Evolutionary conservation across 768 basidiomycete species (phyloP).

Genomic region (Auriscalpium orientale): DNA sequence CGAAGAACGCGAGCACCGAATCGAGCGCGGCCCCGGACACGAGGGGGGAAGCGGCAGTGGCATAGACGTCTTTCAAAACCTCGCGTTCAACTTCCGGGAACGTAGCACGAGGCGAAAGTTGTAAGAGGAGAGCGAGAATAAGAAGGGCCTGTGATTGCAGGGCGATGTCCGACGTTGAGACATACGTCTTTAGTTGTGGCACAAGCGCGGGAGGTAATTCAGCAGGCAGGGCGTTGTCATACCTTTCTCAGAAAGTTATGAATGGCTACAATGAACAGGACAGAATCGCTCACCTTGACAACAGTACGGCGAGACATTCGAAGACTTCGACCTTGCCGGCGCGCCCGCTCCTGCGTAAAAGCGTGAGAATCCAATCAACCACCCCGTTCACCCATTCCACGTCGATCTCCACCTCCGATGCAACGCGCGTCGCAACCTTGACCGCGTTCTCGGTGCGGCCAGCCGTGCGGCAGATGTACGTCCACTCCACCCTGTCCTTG

Average conservation of each 20-base stretch:
- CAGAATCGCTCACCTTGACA: constrained; percentile 45
- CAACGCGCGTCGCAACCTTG: constrained; percentile 78
- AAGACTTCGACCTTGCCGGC: constrained; percentile 77
- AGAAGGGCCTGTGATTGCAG: constrained; percentile 66
- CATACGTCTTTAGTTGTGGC: constrained; percentile 65
- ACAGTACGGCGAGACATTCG: constrained; percentile 60
- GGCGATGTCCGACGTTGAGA: constrained; percentile 70
- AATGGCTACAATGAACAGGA: constrained; percentile 28
- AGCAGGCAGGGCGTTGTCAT: constrained; percentile 40
- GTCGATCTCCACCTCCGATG: constrained; percentile 58
- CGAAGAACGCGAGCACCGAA: constrained; percentile 75
- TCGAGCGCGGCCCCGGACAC: constrained; percentile 75
- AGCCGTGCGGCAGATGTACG: constrained; percentile 60
- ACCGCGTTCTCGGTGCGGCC: constrained; percentile 73
- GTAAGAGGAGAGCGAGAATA: constrained; percentile 60
- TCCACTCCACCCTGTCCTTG: constrained; percentile 74
- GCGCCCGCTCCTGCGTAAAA: constrained; percentile 75
- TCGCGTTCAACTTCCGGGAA: constrained; percentile 76
- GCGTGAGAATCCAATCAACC: constrained; percentile 65
- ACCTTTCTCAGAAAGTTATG: constrained; percentile 31
- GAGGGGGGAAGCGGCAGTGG: constrained; percentile 70
- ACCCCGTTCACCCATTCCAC: constrained; percentile 79
- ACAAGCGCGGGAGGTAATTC: constrained; percentile 58
- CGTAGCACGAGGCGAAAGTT: constrained; percentile 54
- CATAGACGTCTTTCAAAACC: constrained; percentile 56